Conservation (phyloP, 2,329 filamentous ascomycete genomes). For the Arthrinium puccinioides region DNA sequence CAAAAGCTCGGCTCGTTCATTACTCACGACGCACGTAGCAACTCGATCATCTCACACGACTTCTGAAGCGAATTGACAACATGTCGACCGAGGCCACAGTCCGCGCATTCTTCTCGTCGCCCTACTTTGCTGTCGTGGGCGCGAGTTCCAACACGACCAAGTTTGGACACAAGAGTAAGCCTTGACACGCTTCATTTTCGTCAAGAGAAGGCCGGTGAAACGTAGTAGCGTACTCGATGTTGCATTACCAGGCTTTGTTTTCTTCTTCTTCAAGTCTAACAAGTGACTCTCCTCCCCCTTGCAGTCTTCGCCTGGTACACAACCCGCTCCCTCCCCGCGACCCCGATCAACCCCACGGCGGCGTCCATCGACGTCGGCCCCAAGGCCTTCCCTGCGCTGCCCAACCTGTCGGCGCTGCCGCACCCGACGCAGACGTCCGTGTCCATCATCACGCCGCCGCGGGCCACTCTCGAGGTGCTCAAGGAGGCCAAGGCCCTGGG, state of each 20-base stretch:
- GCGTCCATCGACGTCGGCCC: constrained; percentile 54
- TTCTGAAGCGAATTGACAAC: too few relatives aligned
- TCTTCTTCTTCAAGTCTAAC: too few relatives aligned
- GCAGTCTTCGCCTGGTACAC: constrained; percentile 89
- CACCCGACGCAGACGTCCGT: constrained; percentile 65
- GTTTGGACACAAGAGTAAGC: constrained; percentile 78
- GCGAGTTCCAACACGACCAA: constrained; percentile 79
- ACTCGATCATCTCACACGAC: too few relatives aligned
- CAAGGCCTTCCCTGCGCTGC: constrained; percentile 54
- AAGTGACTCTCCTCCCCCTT: too few relatives aligned
- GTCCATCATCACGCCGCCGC: constrained; percentile 81
- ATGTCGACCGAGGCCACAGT: constrained; percentile 66
- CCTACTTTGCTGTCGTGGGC: constrained; percentile 80
- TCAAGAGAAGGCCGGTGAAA: too few relatives aligned
- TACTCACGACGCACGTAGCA: too few relatives aligned
- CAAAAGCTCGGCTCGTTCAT: too few relatives aligned
- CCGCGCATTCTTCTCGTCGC: constrained; percentile 71
- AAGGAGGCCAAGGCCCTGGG: constrained; percentile 70
- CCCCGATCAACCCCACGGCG: constrained; percentile 73
- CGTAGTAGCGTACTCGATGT: too few relatives aligned
- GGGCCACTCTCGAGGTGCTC: constrained; percentile 66
- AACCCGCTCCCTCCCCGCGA: constrained; percentile 64
- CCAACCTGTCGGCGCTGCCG: constrained; percentile 58
- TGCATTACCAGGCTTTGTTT: too few relatives aligned
- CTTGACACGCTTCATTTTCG: neutral